These are phyloP conservation scores for Venturia aucupariae DNA, from an alignment of 2,329 filamentous ascomycete genomes.

Conservation along the genomic window DNA sequence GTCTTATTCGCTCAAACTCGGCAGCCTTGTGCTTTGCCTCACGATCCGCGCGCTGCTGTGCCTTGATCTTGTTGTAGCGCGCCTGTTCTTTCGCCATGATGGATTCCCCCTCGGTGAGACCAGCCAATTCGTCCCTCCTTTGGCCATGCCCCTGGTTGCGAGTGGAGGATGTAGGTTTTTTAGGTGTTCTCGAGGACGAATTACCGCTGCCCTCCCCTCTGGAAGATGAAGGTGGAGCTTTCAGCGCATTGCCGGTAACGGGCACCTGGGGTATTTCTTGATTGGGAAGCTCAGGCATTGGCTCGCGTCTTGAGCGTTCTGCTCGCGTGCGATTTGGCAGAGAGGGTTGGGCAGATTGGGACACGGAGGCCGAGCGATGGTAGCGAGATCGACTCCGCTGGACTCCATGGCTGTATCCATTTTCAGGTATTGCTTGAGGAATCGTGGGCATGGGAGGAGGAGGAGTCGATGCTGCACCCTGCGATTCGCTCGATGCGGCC, in stretches of 20 bases:
- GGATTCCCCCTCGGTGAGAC: neutral
- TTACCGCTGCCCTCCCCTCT: neutral
- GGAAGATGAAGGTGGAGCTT: neutral
- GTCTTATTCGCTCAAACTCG: neutral
- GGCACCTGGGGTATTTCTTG: neutral
- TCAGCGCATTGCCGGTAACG: neutral
- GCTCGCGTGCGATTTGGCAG: neutral
- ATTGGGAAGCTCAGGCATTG: neutral
- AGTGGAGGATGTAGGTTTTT: neutral
- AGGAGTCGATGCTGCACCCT: conserved; percentile 16
- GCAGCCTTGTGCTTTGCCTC: conserved; percentile 5
- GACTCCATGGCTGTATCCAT: conserved; percentile 16
- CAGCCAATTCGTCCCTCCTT: neutral
- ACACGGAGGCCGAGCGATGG: conserved; percentile 25
- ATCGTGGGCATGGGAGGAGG: conserved; percentile 15
- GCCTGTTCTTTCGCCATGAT: conserved; percentile 9
- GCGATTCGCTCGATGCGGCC: conserved; percentile 26
- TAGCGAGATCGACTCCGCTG: conserved; percentile 31
- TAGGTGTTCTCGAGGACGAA: neutral
- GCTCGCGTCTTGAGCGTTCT: neutral
- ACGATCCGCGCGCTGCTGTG: conserved; percentile 10
- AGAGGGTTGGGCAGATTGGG: conserved; percentile 21
- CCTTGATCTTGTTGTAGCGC: conserved; percentile 9
- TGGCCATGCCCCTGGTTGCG: neutral
- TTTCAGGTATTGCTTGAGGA: conserved; percentile 3